Evolutionary conservation across 2,329 filamentous ascomycete species (phyloP).

Genomic region (Arthroderma uncinatum): DNA sequence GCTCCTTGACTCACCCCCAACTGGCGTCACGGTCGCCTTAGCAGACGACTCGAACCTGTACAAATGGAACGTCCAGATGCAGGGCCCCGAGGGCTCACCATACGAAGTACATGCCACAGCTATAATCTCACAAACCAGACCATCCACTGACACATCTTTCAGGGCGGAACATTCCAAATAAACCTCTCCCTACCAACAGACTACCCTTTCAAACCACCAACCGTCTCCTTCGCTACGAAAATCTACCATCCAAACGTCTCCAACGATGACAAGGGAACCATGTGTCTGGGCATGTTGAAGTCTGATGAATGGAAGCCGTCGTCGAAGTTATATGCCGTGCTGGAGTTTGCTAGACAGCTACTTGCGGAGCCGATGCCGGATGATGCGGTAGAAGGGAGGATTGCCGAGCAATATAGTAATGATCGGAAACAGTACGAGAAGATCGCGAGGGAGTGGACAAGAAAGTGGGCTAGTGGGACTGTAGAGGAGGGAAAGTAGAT

Average conservation of each 20-base stretch:
- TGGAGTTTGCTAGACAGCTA: slow-evolving; percentile 64
- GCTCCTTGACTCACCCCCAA: slow-evolving; percentile 44
- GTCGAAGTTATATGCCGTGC: slow-evolving; percentile 61
- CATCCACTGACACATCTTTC: not conserved
- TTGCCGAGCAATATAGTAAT: slow-evolving; percentile 71
- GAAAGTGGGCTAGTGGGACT: slow-evolving; percentile 52
- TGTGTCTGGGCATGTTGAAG: slow-evolving; percentile 77
- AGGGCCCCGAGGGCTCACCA: slow-evolving; percentile 53
- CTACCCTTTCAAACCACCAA: slow-evolving; percentile 97
- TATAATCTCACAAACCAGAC: not conserved
- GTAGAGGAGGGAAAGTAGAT: not conserved
- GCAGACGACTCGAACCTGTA: slow-evolving; percentile 54
- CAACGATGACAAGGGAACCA: slow-evolving; percentile 71
- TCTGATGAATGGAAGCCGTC: slow-evolving; percentile 86
- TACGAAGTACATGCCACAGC: slow-evolving; percentile 44
- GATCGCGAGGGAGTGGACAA: slow-evolving; percentile 62
- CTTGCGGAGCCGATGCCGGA: slow-evolving; percentile 75
- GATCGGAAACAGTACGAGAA: slow-evolving; percentile 60
- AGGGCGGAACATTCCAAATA: slow-evolving; percentile 65
- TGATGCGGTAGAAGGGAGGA: slow-evolving; percentile 75
- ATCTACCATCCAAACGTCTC: slow-evolving; percentile 96
- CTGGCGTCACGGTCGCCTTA: slow-evolving; percentile 47
- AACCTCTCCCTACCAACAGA: slow-evolving; percentile 73
- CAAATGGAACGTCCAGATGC: slow-evolving; percentile 56
- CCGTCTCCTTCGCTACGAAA: slow-evolving; percentile 96